Conservation (phyloP, 1,284 basidiomycete genomes). For the Trichosporon sp. region DNA sequence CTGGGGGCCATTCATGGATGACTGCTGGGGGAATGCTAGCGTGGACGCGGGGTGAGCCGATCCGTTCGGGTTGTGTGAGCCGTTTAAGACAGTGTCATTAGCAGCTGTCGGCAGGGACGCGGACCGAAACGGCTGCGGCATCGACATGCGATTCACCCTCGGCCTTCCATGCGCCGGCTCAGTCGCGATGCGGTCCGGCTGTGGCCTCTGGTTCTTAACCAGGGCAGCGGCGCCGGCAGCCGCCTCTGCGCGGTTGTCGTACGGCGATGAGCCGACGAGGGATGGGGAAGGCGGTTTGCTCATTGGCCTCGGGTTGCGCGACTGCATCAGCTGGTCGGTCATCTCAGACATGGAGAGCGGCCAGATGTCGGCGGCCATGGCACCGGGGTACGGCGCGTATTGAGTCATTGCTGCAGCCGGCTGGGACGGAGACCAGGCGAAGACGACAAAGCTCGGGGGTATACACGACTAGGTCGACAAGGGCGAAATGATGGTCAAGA, state of each 20-base stretch:
- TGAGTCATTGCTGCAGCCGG: background rate
- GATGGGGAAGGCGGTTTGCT: slow-evolving; percentile 6
- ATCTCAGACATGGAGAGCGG: slow-evolving; percentile 19
- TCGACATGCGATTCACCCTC: background rate
- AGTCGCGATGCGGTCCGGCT: background rate
- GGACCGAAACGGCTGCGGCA: background rate
- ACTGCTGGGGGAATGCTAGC: background rate
- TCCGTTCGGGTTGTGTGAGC: background rate
- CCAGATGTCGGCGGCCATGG: slow-evolving; percentile 16
- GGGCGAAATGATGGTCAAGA: background rate
- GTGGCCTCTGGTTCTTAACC: background rate
- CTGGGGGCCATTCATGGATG: background rate
- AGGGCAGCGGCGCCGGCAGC: slow-evolving; percentile 16
- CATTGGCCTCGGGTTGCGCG: slow-evolving; percentile 18
- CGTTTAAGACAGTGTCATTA: background rate
- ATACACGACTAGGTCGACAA: background rate
- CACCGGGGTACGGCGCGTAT: slow-evolving; percentile 21
- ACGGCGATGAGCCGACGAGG: slow-evolving; percentile 9
- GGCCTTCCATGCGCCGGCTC: background rate
- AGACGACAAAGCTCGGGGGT: background rate
- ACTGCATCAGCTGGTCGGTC: slow-evolving; percentile 18
- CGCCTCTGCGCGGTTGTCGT: slow-evolving; percentile 17
- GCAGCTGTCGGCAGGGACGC: background rate
- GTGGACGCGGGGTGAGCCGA: background rate
- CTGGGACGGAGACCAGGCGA: background rate